These are phyloP conservation scores for Populus hybrid DNA, from an alignment of 441 rosid genomes.

Conservation along the genomic window DNA sequence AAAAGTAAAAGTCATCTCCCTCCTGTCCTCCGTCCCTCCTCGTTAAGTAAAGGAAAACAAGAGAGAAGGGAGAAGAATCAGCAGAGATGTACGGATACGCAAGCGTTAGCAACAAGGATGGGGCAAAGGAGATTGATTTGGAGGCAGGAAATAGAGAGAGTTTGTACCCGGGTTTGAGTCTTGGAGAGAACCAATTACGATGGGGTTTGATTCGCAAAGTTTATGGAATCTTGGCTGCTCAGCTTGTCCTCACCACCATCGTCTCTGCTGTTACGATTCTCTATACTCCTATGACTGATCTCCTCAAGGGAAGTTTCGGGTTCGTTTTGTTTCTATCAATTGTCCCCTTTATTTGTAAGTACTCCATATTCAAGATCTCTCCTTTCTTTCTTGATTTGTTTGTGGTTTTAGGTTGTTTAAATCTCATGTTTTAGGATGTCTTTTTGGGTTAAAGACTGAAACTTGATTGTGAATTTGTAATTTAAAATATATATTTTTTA, in stretches of 20 bases:
- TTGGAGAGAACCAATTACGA: slow-evolving; percentile 82
- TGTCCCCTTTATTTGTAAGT: slow-evolving; percentile 75
- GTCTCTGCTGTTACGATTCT: slow-evolving; percentile 69
- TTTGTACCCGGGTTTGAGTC: slow-evolving; percentile 20
- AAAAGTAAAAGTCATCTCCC: neutral
- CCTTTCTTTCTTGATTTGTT: neutral
- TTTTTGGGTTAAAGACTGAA: neutral
- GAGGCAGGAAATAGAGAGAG: slow-evolving; percentile 72
- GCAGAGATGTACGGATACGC: slow-evolving; percentile 52
- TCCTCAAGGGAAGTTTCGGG: slow-evolving; percentile 67
- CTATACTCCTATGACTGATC: slow-evolving; percentile 63
- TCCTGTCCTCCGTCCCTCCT: neutral
- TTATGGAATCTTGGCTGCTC: slow-evolving; percentile 73
- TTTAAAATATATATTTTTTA: no score
- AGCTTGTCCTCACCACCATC: slow-evolving; percentile 75
- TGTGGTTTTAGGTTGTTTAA: neutral
- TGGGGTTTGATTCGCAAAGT: slow-evolving; percentile 94
- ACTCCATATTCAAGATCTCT: slow-evolving; percentile 1
- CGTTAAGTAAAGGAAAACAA: neutral
- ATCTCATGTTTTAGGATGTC: neutral
- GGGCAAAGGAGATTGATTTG: slow-evolving; percentile 36
- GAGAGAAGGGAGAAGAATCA: neutral
- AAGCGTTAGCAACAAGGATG: slow-evolving; percentile 31
- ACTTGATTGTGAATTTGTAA: neutral
- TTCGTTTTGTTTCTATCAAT: slow-evolving; percentile 69